A percentile compares a stretch with the other conserved stretches of the same genome.
Conservation (phyloP, 1,139 yeast species). For the Torulaspora globosa region DNA sequence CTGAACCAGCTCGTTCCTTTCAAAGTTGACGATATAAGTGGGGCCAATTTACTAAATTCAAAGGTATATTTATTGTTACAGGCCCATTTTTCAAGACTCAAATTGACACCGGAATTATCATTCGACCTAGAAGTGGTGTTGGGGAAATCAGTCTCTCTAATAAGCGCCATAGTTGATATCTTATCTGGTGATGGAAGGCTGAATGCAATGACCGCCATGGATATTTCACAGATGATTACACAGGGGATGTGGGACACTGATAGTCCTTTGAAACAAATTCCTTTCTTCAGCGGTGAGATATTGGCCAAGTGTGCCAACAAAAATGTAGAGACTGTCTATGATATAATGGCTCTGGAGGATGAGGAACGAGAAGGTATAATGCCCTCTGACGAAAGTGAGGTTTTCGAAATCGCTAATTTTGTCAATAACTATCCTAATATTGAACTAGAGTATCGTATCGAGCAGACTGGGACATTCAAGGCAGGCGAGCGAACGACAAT, state of each 20-base stretch:
- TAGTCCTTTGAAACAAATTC: conserved; percentile 76
- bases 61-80: conserved; percentile 76
- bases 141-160: conserved; percentile 46
- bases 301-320: conserved; percentile 54
- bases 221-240: conserved; percentile 79
- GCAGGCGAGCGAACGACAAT: conserved; percentile 49
- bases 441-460: conserved; percentile 56
- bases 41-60: conserved; percentile 53
- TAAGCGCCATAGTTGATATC: conserved; percentile 69
- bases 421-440: conserved; percentile 87
- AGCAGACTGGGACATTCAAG: conserved; percentile 39
- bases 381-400: conserved; percentile 47
- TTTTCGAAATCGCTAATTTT: conserved; percentile 71
- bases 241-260: conserved; percentile 87
- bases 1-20: conserved; percentile 62
- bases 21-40: conserved; percentile 42
- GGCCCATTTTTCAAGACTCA: conserved; percentile 70
- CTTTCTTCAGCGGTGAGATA: conserved; percentile 55
- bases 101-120: conserved; percentile 55
- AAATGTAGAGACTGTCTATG: conserved; percentile 70
- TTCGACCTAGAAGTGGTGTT: conserved; percentile 55
- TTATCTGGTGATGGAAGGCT: conserved; percentile 76
- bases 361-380: conserved; percentile 65
- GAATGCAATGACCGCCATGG: conserved; percentile 81
- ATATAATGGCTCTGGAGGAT: conserved; percentile 80